Base-by-base conservation (phyloP, 306 rosid genomes). In the Dryas alaskensis region DNA sequence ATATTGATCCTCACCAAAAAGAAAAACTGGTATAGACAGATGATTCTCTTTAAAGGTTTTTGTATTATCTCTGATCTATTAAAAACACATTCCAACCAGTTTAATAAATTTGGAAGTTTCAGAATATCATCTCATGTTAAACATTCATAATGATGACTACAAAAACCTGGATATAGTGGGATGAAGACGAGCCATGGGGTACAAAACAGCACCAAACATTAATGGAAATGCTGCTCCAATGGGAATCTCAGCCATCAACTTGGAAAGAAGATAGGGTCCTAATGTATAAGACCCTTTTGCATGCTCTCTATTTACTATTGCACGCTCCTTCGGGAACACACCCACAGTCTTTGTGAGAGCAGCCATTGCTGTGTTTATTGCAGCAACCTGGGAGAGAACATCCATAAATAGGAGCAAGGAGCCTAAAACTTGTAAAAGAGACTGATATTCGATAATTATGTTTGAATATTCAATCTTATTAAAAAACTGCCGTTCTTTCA, bases 171-270 rank as follows among this genome's bases (percentile, higher is more conserved):
- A 80, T 70, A 84, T 60, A 66, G 92, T 74, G 59, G 98, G 97
- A 87, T 93, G 96, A 80, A 93, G 98, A 43, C 86, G 96, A 54
- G 98, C 96, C 98, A 93, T 91, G 50, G 98, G 97, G 76, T 93
- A 93, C 83, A 93, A 86, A 66, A 93, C 80, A 73, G 92, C 62
- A 67, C 98, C 92, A 86, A 94, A 94, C 84, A 92, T 83, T 40
- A 94, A 85, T 48, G 98, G 97, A 83, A 94, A 94, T 65, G 93
- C 92, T 49, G 97, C 91, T 76, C 96, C 96, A 13, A 94, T 80
- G n/a, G 98, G 97, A 80, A 84, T 72, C 89, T 94, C 97, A 44
- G 96, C 96, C 91, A 94, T 84, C 82, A 94, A 74, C 81, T 91
- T 94, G 10, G 98, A 91, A 62, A 94, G 82, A 65, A 94, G 76